Conservation (phyloP, 2,329 filamentous ascomycete species). For the Colletotrichum chrysophilum region DNA sequence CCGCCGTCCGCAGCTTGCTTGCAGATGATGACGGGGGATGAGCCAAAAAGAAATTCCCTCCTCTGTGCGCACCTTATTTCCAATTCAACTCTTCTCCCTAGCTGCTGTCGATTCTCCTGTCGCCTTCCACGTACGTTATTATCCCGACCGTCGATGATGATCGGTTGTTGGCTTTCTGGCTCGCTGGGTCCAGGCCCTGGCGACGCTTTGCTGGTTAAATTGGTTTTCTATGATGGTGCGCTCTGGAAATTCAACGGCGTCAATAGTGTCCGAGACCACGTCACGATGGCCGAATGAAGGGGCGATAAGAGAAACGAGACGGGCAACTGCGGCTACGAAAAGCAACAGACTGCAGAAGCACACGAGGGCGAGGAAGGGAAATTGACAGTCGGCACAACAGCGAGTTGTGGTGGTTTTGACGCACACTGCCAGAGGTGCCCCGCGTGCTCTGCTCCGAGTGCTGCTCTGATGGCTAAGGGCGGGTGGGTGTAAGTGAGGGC, state of each 20-base stretch:
- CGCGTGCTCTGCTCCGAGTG: not conserved
- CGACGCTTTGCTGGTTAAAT: not conserved
- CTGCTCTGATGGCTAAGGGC: not conserved
- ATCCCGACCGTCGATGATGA: not conserved
- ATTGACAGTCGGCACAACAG: not conserved
- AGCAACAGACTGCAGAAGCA: not conserved
- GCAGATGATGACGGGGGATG: not conserved
- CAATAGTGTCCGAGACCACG: slow-evolving; percentile 4
- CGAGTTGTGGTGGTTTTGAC: not conserved
- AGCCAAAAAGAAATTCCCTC: not conserved
- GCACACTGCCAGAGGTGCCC: not conserved
- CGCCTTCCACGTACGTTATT: not conserved
- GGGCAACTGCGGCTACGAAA: not conserved
- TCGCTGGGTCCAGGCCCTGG: not conserved
- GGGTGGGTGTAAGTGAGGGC: not conserved
- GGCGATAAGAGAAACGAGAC: not conserved
- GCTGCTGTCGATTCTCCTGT: not conserved
- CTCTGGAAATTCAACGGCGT: slow-evolving; percentile 4
- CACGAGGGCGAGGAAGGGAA: not conserved
- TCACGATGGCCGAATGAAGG: not conserved
- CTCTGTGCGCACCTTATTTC: slow-evolving; percentile 6
- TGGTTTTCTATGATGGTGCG: not conserved
- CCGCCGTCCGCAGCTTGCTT: not conserved
- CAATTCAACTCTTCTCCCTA: not conserved
- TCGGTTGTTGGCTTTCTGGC: not conserved